Evolutionary conservation across 495 filamentous ascomycete species (phyloP).

Genomic region (Delitschia confertaspora): DNA sequence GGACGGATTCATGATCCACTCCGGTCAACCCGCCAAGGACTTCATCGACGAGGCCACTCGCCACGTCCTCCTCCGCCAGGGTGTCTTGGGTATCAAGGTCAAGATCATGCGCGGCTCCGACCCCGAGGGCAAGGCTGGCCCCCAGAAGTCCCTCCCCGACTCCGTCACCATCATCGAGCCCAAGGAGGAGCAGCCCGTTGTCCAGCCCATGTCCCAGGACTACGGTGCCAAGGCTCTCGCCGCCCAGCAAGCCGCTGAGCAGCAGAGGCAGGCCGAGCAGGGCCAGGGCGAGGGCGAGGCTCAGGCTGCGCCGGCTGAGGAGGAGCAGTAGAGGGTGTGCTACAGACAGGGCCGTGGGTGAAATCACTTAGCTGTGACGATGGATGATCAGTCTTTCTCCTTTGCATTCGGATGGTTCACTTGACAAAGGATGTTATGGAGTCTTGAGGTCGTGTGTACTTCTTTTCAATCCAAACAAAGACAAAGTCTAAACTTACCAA

Average conservation of each 20-base stretch:
- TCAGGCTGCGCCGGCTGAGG: slow-evolving; percentile 12
- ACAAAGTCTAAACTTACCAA: too few species aligned
- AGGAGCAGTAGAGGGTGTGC: slow-evolving; percentile 13
- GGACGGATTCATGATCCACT: slow-evolving; percentile 99
- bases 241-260: slow-evolving; percentile 74
- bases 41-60: slow-evolving; percentile 98
- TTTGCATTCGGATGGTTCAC: slow-evolving; percentile 28
- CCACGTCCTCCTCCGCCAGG: slow-evolving; percentile 98
- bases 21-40: slow-evolving; percentile 96
- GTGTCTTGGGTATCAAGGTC: slow-evolving; percentile 99
- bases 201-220: slow-evolving; percentile 92
- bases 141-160: slow-evolving; percentile 92
- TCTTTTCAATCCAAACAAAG: slow-evolving; percentile 7
- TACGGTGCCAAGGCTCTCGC: slow-evolving; percentile 94
- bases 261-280: slow-evolving; percentile 56
- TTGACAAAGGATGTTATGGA: slow-evolving; percentile 18
- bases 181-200: slow-evolving; percentile 93
- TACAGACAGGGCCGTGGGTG: not conserved
- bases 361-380: not conserved
- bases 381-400: slow-evolving; percentile 8
- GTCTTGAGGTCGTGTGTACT: slow-evolving; percentile 23
- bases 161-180: slow-evolving; percentile 99
- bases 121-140: slow-evolving; percentile 97
- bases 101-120: slow-evolving; percentile 99
- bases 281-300: slow-evolving; percentile 39